A percentile compares a stretch with the other conserved stretches of the same genome.
Conservation (phyloP, 768 basidiomycete species). For the Hydnum rufescens region DNA sequence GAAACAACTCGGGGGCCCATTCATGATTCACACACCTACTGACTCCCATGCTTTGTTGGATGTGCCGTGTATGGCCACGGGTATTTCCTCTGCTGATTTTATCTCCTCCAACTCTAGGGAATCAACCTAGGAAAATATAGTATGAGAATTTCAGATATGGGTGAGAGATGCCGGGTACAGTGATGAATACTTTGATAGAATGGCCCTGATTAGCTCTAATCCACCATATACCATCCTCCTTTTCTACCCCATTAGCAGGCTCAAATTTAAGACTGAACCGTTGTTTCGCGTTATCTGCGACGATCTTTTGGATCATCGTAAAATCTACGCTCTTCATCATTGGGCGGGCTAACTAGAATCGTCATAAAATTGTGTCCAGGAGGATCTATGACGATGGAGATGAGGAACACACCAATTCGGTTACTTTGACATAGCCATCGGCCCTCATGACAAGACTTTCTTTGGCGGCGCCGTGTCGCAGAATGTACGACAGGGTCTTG, state of each 20-base stretch:
- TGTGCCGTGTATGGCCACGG: conserved; percentile 74
- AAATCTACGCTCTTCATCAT: conserved; percentile 45
- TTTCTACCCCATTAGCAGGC: conserved; percentile 10
- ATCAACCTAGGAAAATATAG: conserved; percentile 30
- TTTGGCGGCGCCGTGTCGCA: conserved; percentile 73
- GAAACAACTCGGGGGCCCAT: no score
- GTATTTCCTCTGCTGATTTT: conserved; percentile 36
- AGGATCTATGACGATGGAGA: background rate
- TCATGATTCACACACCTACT: conserved; percentile 31
- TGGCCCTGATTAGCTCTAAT: conserved; percentile 86
- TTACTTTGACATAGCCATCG: conserved; percentile 73
- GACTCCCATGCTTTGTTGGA: conserved; percentile 42
- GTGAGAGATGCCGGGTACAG: background rate
- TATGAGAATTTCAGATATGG: no score
- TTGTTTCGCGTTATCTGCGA: conserved; percentile 44
- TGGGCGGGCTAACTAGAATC: conserved; percentile 41
- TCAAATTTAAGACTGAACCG: conserved; percentile 43
- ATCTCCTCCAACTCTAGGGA: conserved; percentile 47
- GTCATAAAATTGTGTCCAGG: conserved; percentile 4
- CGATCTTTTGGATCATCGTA: conserved; percentile 36
- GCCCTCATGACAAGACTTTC: conserved; percentile 55
- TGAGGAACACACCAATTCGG: conserved; percentile 50
- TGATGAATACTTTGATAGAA: conserved; percentile 42
- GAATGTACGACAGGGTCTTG: conserved; percentile 76
- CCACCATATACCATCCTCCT: conserved; percentile 35